These are phyloP conservation scores for Solanum ahanhuiri DNA, from an alignment of 257 asterid species.

Conservation along the genomic window DNA sequence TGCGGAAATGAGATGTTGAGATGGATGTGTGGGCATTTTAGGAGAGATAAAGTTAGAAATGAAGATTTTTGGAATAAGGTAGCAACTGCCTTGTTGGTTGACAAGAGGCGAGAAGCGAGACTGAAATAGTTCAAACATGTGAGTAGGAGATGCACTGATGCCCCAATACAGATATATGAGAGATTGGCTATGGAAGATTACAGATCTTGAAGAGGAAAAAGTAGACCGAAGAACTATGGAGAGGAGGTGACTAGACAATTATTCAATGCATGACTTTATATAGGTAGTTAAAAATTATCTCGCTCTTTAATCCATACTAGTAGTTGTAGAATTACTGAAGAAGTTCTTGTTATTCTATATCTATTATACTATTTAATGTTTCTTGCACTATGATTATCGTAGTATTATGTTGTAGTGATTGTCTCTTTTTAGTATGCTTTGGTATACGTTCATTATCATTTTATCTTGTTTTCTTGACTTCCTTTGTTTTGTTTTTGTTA, in stretches of 20 bases:
- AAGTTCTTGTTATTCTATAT: background rate
- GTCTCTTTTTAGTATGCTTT: too few relatives aligned
- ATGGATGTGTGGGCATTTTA: background rate
- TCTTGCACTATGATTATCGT: too few relatives aligned
- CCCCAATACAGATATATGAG: background rate
- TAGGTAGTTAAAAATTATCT: background rate
- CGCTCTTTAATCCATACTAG: background rate
- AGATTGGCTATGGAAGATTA: background rate
- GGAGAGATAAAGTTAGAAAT: too few relatives aligned
- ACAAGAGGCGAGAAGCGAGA: background rate
- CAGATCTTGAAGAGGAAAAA: too few relatives aligned
- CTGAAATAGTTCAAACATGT: too few relatives aligned
- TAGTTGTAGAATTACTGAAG: background rate
- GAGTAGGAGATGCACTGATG: background rate
- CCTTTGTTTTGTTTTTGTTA: background rate
- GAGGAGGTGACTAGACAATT: too few relatives aligned
- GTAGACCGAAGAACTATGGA: background rate
- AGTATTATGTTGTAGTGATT: too few relatives aligned
- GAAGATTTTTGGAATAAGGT: too few relatives aligned
- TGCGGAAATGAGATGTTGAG: background rate
- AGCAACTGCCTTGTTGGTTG: background rate
- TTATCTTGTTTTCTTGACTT: background rate
- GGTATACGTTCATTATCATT: too few relatives aligned
- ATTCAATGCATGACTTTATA: too few relatives aligned
- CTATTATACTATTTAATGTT: too few relatives aligned